Conservation (phyloP, 2,329 filamentous ascomycete species). For the Thielaviopsis populi region DNA sequence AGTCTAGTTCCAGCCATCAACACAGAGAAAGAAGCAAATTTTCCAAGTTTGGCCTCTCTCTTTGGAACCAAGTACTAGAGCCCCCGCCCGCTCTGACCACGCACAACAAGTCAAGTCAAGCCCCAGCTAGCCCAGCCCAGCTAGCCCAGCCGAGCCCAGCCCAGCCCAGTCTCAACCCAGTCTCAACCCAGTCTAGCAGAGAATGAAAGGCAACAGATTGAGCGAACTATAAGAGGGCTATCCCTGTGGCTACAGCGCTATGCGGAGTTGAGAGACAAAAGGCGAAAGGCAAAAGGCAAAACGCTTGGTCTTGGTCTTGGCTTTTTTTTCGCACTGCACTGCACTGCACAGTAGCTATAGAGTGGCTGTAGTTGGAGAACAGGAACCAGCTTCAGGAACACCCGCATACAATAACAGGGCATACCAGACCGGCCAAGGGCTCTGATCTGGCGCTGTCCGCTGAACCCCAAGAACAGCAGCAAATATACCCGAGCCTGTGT, state of each 20-base stretch:
- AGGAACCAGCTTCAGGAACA: not conserved
- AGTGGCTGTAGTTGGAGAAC: not conserved
- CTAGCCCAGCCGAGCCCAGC: no score
- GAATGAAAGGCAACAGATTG: no score
- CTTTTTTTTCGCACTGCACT: no score
- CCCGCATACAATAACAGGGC: not conserved
- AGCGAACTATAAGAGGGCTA: not conserved
- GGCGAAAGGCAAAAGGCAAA: not conserved
- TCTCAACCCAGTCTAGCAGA: not conserved
- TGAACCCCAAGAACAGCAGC: not conserved
- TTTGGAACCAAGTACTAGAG: not conserved
- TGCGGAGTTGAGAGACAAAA: no score
- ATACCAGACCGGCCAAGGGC: not conserved
- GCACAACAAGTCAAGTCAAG: not conserved
- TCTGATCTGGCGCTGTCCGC: not conserved
- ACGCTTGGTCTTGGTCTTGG: not conserved
- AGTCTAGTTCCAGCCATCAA: not conserved
- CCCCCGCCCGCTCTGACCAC: not conserved
- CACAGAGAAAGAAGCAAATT: not conserved
- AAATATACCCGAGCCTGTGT: not conserved
- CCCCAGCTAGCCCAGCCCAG: not conserved
- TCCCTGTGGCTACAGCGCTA: not conserved
- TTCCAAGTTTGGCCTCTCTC: not conserved
- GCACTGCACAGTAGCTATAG: not conserved
- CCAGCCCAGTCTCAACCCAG: no score